phyloP scores from a whole-genome alignment of 805 yeast genomes.

The Nakazawaea ishiwadae region DNA sequence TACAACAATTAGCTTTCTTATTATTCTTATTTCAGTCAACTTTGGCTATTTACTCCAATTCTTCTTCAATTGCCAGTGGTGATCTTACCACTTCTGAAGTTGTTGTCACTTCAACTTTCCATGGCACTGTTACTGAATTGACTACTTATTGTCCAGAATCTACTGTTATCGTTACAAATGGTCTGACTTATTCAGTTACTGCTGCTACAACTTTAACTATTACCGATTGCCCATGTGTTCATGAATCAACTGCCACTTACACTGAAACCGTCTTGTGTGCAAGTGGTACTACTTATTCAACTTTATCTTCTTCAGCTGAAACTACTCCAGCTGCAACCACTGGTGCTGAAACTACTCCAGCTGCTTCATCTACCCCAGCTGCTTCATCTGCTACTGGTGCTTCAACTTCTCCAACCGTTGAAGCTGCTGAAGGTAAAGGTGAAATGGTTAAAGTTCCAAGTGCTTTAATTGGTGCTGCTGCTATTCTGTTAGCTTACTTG shows the following conservation, averaged over 20 bases:
- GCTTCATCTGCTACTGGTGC: conserved; percentile 19
- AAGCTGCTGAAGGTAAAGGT: conserved; percentile 2
- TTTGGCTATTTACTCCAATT: conserved; percentile 40
- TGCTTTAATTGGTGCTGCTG: not conserved
- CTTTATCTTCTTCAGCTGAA: conserved; percentile 13
- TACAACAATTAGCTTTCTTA: not conserved
- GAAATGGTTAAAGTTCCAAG: not conserved
- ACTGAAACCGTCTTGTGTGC: conserved; percentile 6
- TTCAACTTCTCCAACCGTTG: not conserved
- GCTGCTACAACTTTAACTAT: conserved; percentile 78
- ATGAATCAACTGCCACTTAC: conserved; percentile 23
- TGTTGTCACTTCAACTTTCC: conserved; percentile 13
- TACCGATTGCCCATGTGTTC: conserved; percentile 85
- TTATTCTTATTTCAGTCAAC: conserved; percentile 22
- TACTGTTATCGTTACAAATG: conserved; percentile 61
- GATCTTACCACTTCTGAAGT: conserved; percentile 29
- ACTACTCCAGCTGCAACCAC: conserved; percentile 18
- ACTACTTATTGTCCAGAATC: conserved; percentile 83
- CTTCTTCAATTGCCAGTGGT: conserved; percentile 32
- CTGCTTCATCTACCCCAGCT: conserved; percentile 17
- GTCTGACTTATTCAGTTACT: conserved; percentile 69
- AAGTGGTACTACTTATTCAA: conserved; percentile 5
- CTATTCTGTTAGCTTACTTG: not conserved
- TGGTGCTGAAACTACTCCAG: conserved; percentile 14
- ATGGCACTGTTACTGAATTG: conserved; percentile 55